Evolutionary conservation across 2,329 filamentous ascomycete species (phyloP).

Genomic region (Amphichorda felina): DNA sequence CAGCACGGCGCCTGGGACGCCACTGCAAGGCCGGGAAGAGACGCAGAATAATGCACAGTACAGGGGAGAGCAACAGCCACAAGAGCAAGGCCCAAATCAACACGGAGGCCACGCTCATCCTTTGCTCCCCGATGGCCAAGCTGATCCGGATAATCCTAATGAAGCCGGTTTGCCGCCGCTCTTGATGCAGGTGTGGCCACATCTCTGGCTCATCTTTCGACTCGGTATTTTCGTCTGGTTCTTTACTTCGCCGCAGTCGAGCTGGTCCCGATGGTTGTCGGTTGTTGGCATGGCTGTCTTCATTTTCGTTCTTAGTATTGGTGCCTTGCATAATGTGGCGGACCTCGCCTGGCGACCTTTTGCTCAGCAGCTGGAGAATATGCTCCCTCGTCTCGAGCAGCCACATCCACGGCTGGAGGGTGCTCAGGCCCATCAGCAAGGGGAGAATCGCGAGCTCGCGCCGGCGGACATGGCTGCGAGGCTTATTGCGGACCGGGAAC

Average conservation of each 20-base stretch:
- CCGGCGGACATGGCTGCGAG: constrained; percentile 42
- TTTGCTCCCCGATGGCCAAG: neutral
- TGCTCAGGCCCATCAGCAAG: constrained; percentile 9
- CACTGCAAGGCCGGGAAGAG: constrained; percentile 3
- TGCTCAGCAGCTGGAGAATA: constrained; percentile 44
- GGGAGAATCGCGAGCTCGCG: constrained; percentile 20
- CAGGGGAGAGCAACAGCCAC: constrained; percentile 5
- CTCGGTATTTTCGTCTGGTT: constrained; percentile 51
- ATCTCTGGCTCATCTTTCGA: constrained; percentile 49
- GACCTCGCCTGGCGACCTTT: constrained; percentile 45
- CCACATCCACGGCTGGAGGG: constrained; percentile 7
- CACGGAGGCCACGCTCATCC: constrained; percentile 11
- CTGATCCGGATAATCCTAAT: constrained; percentile 4
- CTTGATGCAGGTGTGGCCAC: constrained; percentile 36
- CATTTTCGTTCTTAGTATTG: constrained; percentile 49
- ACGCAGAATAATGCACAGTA: constrained; percentile 7
- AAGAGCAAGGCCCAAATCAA: constrained; percentile 13
- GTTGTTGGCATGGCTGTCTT: constrained; percentile 40
- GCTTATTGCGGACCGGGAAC: constrained; percentile 29
- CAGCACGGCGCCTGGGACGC: constrained; percentile 1
- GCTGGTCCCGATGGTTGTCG: constrained; percentile 46
- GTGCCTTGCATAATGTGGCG: constrained; percentile 41
- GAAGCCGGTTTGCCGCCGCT: constrained; percentile 20
- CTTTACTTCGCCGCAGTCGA: constrained; percentile 45
- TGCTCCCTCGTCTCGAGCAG: constrained; percentile 39